These are phyloP conservation scores for Xylariales sp. DNA, from an alignment of 2,329 filamentous ascomycete genomes.

Conservation along the genomic window DNA sequence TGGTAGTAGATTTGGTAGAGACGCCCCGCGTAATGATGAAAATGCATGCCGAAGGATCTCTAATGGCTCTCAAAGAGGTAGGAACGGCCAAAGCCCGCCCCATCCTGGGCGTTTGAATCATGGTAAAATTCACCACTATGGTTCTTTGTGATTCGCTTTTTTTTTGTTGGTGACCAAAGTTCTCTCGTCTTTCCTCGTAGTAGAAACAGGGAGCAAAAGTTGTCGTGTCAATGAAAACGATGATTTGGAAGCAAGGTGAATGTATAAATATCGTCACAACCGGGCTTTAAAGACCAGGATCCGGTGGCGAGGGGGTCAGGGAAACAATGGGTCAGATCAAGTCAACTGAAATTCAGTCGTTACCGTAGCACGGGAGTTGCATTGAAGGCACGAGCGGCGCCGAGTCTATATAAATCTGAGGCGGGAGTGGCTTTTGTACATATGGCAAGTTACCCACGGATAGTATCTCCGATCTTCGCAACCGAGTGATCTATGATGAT, in stretches of 20 bases:
- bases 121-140: neutral
- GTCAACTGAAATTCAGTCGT: too few species aligned
- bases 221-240: too few species aligned
- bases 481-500: too few species aligned
- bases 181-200: too few species aligned
- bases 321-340: too few species aligned
- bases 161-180: too few species aligned
- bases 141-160: neutral
- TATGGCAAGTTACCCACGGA: neutral
- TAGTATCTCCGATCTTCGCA: conserved; percentile 6
- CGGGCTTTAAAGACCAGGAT: too few species aligned
- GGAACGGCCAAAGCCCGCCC: conserved; percentile 6
- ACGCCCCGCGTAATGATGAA: conserved; percentile 5
- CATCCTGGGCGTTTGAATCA: conserved; percentile 5
- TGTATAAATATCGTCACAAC: too few species aligned
- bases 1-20: neutral
- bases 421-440: conserved; percentile 2
- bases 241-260: too few species aligned
- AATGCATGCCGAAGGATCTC: conserved; percentile 4
- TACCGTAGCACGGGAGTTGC: too few species aligned
- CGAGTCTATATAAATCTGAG: conserved; percentile 7
- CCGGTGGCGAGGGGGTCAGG: conserved; percentile 1
- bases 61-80: conserved; percentile 2
- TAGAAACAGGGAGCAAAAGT: too few species aligned
- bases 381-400: neutral